Percentiles rank a stretch among this genome's conserved stretches.
phyloP scores from a whole-genome alignment of 179 eudicot genomes.

The Nepenthes alata region DNA sequence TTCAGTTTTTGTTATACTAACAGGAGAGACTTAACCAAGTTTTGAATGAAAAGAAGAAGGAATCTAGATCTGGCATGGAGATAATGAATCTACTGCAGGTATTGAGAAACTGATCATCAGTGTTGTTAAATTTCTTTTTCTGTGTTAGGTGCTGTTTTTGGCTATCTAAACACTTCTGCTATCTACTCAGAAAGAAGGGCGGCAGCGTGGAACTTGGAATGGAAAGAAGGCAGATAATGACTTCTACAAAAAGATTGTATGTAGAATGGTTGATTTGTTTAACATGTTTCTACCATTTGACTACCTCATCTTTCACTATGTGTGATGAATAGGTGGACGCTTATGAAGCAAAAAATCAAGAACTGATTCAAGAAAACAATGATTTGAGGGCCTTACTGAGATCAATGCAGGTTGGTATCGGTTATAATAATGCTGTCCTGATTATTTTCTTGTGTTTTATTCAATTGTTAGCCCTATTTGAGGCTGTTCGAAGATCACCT shows the following conservation, averaged over 20 bases:
- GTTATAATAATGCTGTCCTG: background rate
- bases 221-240: slow-evolving; percentile 97
- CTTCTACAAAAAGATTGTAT: slow-evolving; percentile 88
- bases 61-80: slow-evolving; percentile 98
- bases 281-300: slow-evolving; percentile 3
- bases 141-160: background rate
- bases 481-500: too few species aligned
- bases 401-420: slow-evolving; percentile 65
- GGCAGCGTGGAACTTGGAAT: slow-evolving; percentile 99
- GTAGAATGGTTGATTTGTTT: slow-evolving; percentile 14
- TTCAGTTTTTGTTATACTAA: slow-evolving; percentile 3
- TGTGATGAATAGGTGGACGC: slow-evolving; percentile 70
- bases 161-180: slow-evolving; percentile 7
- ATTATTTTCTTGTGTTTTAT: background rate
- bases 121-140: background rate
- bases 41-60: slow-evolving; percentile 94
- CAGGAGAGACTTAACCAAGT: slow-evolving; percentile 93
- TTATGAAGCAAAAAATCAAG: slow-evolving; percentile 94
- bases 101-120: slow-evolving; percentile 5
- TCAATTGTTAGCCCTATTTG: background rate
- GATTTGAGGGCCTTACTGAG: slow-evolving; percentile 87
- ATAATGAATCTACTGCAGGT: slow-evolving; percentile 99
- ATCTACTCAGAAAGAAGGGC: slow-evolving; percentile 83
- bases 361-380: slow-evolving; percentile 82
- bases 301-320: slow-evolving; percentile 4